Base-by-base conservation (phyloP, 805 yeast species). In the Diddensiella santjacobensis region DNA sequence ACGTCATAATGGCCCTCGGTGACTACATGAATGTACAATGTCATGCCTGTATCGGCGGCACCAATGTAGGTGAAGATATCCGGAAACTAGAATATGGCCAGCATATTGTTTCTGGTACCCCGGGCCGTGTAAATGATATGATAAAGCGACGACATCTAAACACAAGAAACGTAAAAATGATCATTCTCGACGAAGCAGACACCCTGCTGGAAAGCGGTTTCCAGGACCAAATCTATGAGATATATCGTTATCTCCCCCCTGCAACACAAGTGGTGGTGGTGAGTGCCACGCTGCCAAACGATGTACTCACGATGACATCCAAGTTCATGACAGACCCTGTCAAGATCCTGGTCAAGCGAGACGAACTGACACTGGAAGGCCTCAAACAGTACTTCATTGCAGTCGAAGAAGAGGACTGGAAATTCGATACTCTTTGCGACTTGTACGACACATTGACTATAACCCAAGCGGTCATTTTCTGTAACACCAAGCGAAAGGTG, bases 1-100 rank as follows among this genome's bases (percentile, higher is more conserved):
- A 83, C 68, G 99, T 93, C 60, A 87, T 91, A 45, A 76, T 83
- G 66, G 85, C 90, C 59, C 78, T 93, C 60, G 97, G 98, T 57
- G 81, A 81, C 70, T 87, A 86, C 77, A 81, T 93, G 84, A 83
- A 87, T 64, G 79, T 91, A 53, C 81, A 84, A 56, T 90, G 93
- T 62, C 97, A 93, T 68, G 96, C 98, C 47, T 91, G 96, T 71
- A 87, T 93, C 64, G 99, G 99, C 71, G 99, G 99, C 69, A 91
- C 95, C 54, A 79, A 87, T 52, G 79, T 88, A 68, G 81, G 82
- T 53, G 93, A 89, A 57, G 99, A 93, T 74, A 77, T 86, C 57
- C 85, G 83, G 68, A 88, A 86, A 58, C 79, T 93, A 67, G 77
- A 79, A 63, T 79, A 80, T 56, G 96, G 95, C 59, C 95, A 86